Conservation (phyloP, 140 eudicot species). For the Erigeron philadelphicus region DNA sequence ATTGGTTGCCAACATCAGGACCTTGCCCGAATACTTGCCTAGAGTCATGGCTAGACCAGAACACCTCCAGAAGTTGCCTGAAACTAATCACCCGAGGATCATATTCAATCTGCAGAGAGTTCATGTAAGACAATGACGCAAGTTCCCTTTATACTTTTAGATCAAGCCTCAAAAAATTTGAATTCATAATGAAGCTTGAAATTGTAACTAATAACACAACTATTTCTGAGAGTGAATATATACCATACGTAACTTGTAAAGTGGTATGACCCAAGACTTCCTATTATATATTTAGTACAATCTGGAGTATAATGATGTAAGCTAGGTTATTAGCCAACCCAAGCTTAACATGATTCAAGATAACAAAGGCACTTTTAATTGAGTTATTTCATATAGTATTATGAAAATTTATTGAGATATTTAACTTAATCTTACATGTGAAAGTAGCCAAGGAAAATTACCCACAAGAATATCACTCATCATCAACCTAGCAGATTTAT, state of each 20-base stretch:
- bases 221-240: constrained; percentile 6
- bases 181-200: neutral
- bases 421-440: no score
- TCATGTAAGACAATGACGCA: constrained; percentile 31
- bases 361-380: no score
- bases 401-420: no score
- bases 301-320: neutral
- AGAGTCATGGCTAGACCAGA: constrained; percentile 92
- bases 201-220: neutral
- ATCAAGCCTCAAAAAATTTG: constrained; percentile 2
- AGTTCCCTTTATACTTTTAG: constrained; percentile 18
- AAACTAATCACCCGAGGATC: constrained; percentile 75
- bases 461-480: no score
- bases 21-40: constrained; percentile 99
- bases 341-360: neutral
- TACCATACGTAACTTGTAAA: neutral
- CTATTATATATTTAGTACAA: neutral
- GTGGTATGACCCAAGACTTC: neutral
- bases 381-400: no score
- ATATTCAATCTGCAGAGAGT: constrained; percentile 75
- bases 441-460: no score
- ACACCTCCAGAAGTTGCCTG: constrained; percentile 92
- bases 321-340: neutral
- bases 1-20: constrained; percentile 96
- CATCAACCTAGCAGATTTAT: no score